Conservation (phyloP, 2,329 filamentous ascomycete genomes). For the Botryotinia convoluta region DNA sequence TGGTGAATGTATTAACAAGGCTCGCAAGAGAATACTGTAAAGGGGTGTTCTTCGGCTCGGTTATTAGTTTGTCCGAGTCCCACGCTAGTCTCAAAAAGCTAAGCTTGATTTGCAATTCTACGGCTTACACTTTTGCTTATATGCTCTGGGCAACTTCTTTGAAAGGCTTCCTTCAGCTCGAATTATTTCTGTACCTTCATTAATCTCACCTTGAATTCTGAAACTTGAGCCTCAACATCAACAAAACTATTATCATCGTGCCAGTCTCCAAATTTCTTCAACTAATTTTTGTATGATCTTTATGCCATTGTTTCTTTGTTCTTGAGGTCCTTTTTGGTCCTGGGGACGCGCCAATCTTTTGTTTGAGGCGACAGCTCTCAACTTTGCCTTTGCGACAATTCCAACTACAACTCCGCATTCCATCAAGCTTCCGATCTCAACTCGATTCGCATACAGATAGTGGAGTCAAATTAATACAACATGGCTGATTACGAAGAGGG, state of each 20-base stretch:
- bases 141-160: constrained; percentile 11
- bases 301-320: constrained; percentile 24
- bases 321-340: constrained; percentile 23
- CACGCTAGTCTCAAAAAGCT: constrained; percentile 9
- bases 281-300: constrained; percentile 18
- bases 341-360: constrained; percentile 20
- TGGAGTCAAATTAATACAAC: constrained; percentile 21
- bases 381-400: constrained; percentile 17
- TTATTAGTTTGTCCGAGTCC: neutral
- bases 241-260: neutral
- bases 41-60: neutral
- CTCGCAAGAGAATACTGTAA: neutral
- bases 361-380: constrained; percentile 20
- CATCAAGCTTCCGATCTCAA: neutral
- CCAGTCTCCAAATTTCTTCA: neutral
- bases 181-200: constrained; percentile 18
- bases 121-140: constrained; percentile 10
- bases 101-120: constrained; percentile 7
- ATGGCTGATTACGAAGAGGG: constrained; percentile 45
- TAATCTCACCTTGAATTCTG: constrained; percentile 10
- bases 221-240: constrained; percentile 9
- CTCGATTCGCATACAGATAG: constrained; percentile 1
- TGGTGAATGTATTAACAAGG: neutral
- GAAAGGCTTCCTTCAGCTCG: constrained; percentile 1
- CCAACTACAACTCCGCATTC: constrained; percentile 6